Evolutionary conservation across 305 asterid species (phyloP).

Genomic region (Plantago rigida): DNA sequence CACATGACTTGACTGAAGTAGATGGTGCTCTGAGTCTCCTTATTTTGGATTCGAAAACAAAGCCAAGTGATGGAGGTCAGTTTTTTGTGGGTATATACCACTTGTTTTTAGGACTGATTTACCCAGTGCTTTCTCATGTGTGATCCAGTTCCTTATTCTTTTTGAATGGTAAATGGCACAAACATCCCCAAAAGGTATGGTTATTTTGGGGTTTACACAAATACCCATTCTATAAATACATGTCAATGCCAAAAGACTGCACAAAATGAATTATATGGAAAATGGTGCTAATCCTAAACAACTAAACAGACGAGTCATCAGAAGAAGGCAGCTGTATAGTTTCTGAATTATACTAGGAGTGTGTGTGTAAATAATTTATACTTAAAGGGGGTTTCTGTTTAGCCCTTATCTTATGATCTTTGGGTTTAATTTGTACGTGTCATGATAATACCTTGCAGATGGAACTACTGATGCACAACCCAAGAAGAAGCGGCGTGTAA

Average conservation of each 20-base stretch:
- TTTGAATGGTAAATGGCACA: not conserved
- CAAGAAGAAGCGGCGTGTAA: conserved; percentile 46
- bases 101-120: conserved; percentile 8
- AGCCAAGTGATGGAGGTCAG: conserved; percentile 67
- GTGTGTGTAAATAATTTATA: no score
- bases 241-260: no score
- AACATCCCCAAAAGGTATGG: not conserved
- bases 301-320: no score
- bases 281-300: no score
- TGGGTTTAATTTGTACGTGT: conserved; percentile 8
- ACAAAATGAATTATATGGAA: no score
- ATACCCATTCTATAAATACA: no score
- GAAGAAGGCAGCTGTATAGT: no score
- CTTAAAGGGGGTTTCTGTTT: no score
- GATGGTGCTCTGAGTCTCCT: conserved; percentile 91
- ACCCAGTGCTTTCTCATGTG: not conserved
- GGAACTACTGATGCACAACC: conserved; percentile 32
- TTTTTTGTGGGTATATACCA: conserved; percentile 16
- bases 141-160: conserved; percentile 9
- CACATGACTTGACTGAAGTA: conserved; percentile 71
- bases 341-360: no score
- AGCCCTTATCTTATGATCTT: conserved; percentile 2
- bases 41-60: conserved; percentile 56
- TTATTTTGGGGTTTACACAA: no score
- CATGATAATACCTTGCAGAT: conserved; percentile 29